phyloP scores from a whole-genome alignment of 2,329 filamentous ascomycete genomes.

The Leptoxyphium fumago region DNA sequence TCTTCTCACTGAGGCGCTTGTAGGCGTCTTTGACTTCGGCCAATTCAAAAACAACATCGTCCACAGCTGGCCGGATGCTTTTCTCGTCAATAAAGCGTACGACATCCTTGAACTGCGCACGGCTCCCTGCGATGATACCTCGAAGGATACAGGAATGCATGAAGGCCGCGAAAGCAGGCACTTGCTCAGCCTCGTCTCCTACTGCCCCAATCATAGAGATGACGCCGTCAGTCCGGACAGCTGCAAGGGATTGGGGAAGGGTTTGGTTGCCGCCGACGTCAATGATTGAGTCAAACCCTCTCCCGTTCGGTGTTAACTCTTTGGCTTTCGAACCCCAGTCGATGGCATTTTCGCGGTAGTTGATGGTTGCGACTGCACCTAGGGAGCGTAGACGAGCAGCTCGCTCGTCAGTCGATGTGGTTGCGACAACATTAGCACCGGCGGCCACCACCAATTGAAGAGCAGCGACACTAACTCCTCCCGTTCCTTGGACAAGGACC shows the following conservation, averaged over 20 bases:
- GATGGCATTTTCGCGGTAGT: constrained; percentile 34
- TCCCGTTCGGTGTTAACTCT: constrained; percentile 32
- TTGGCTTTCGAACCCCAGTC: constrained; percentile 42
- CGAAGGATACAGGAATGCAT: constrained; percentile 39
- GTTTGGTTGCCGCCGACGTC: constrained; percentile 55
- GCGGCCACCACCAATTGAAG: constrained; percentile 43
- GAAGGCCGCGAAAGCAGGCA: constrained; percentile 38
- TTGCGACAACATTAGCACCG: constrained; percentile 43
- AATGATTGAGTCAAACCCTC: constrained; percentile 47
- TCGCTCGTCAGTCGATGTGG: constrained; percentile 39
- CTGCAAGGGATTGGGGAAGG: constrained; percentile 34
- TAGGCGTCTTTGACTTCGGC: constrained; percentile 38
- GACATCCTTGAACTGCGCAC: constrained; percentile 45
- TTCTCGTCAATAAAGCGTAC: constrained; percentile 43
- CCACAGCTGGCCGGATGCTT: constrained; percentile 44
- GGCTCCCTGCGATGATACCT: constrained; percentile 42
- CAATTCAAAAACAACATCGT: constrained; percentile 41
- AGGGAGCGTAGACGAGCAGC: constrained; percentile 34
- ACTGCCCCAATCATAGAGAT: constrained; percentile 44
- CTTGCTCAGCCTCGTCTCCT: constrained; percentile 33
- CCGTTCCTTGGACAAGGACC: constrained; percentile 57
- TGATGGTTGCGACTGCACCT: constrained; percentile 42
- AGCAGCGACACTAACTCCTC: constrained; percentile 52
- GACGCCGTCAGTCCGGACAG: constrained; percentile 35
- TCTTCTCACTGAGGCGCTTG: constrained; percentile 9